These are phyloP conservation scores for Creolimax fragrantissima DNA, from an alignment of 78 protist species.

Conservation along the genomic window DNA sequence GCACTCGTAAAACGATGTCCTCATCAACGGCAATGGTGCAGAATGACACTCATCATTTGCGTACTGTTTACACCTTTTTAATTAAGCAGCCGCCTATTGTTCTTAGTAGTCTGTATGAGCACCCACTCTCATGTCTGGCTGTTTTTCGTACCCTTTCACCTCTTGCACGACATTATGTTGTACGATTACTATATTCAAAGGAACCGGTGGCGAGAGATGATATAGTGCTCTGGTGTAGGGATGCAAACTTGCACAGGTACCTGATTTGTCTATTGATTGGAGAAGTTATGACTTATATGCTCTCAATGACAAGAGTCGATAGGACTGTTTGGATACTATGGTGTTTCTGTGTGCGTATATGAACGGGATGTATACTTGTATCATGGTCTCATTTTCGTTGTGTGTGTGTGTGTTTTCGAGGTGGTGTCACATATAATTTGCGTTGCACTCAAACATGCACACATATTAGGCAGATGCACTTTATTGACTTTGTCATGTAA, in stretches of 20 bases:
- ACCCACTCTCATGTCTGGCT: not conserved
- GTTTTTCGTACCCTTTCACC: not conserved
- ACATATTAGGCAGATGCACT: too few species aligned
- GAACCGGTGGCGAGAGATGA: not conserved
- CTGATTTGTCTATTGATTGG: too few species aligned
- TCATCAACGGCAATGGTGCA: too few species aligned
- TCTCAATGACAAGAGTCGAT: not conserved
- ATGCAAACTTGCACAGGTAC: not conserved
- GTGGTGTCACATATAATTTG: not conserved
- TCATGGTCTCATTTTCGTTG: not conserved
- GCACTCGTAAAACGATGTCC: too few species aligned
- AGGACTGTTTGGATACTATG: too few species aligned
- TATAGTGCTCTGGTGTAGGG: not conserved
- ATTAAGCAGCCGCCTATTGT: not conserved
- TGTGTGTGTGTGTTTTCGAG: not conserved
- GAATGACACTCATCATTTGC: too few species aligned
- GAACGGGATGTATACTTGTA: not conserved
- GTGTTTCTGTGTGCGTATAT: not conserved
- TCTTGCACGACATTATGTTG: not conserved
- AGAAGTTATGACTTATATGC: not conserved
- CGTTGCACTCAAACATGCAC: too few species aligned
- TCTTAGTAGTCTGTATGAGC: not conserved
- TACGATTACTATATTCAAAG: not conserved
- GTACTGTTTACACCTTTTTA: not conserved
- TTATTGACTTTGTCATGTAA: too few species aligned